Percentiles rank a stretch among this genome's conserved stretches.
Conservation (phyloP, 139 green algal species). For the Haematococcus lacustris region DNA sequence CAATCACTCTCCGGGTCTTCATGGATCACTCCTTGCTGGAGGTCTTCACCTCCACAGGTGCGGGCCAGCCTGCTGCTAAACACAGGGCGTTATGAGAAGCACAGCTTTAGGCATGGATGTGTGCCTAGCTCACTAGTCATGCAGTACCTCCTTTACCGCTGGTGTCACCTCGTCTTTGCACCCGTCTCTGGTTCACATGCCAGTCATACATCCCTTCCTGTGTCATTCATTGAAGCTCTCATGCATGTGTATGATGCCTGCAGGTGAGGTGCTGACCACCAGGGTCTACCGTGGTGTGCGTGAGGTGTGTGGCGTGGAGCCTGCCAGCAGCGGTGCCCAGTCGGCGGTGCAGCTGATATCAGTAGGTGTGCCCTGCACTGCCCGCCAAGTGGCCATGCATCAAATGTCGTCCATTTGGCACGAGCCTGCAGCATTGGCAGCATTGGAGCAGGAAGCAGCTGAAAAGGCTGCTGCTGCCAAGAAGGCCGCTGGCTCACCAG, state of each 20-base stretch:
- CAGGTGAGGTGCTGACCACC: neutral
- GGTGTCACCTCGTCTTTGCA: neutral
- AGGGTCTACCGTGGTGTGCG: neutral
- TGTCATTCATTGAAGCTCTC: neutral
- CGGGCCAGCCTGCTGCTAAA: neutral
- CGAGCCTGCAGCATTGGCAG: neutral
- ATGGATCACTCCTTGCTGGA: slow-evolving; percentile 6
- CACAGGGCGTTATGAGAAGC: neutral
- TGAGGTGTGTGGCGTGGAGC: neutral
- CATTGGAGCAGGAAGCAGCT: neutral
- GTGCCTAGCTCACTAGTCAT: neutral
- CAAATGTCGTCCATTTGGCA: neutral
- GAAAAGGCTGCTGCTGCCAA: no score
- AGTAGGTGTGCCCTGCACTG: neutral
- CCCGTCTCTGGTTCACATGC: neutral
- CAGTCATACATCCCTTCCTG: neutral
- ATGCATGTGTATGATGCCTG: neutral
- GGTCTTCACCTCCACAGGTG: slow-evolving; percentile 9
- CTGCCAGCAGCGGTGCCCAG: neutral
- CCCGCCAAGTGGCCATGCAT: neutral
- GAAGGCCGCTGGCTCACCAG: no score
- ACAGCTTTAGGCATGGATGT: neutral
- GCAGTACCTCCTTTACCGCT: neutral
- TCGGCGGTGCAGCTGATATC: neutral
- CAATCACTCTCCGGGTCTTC: slow-evolving; percentile 3